Conservation (phyloP, 1,139 yeast species). For the Sugiyamaella paludigena region DNA sequence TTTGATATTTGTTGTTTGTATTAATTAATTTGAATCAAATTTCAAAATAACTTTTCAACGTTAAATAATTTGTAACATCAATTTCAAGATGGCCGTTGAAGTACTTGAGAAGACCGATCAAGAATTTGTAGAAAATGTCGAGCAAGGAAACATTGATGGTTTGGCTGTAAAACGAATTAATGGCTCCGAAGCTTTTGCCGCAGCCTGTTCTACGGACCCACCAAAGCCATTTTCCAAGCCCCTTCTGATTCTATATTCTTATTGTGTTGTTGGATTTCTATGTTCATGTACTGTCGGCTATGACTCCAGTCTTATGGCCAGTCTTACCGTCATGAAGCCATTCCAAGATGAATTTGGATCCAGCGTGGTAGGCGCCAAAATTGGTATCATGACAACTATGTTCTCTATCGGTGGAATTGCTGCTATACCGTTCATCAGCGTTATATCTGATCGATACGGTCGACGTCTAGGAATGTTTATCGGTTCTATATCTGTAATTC, state of each 20-base stretch:
- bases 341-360: constrained; percentile 6
- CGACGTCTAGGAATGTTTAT: constrained; percentile 19
- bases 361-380: constrained; percentile 7
- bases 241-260: constrained; percentile 15
- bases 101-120: constrained; percentile 4
- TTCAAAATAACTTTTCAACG: too few species aligned
- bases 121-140: constrained; percentile 3
- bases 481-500: constrained; percentile 12
- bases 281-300: constrained; percentile 6
- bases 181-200: constrained; percentile 8
- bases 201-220: constrained; percentile 5
- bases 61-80: too few species aligned
- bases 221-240: constrained; percentile 6
- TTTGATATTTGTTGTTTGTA: too few species aligned
- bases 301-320: constrained; percentile 3
- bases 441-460: constrained; percentile 16
- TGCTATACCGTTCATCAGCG: constrained; percentile 5
- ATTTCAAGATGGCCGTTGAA: too few species aligned
- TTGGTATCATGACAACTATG: constrained; percentile 9
- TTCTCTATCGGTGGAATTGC: constrained; percentile 7
- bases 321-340: constrained; percentile 6
- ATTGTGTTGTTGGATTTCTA: constrained; percentile 1
- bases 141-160: neutral
- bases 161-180: constrained; percentile 4
- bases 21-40: too few species aligned